Evolutionary conservation across 768 basidiomycete genomes (phyloP).

Genomic region (Lentinula guzmanii): DNA sequence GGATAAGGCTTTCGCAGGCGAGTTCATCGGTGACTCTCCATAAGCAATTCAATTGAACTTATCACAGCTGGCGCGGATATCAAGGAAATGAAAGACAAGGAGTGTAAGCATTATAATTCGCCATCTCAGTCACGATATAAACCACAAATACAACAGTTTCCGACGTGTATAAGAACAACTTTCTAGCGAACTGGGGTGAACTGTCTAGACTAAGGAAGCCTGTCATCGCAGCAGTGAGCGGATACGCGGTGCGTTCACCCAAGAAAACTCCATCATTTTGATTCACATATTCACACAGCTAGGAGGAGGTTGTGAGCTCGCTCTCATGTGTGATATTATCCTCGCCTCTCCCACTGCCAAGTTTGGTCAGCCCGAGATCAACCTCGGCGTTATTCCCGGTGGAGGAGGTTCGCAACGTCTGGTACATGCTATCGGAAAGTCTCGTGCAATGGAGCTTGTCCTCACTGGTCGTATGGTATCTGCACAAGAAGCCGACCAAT

Average conservation of each 20-base stretch:
- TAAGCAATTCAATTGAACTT: neutral
- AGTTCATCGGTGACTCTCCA: constrained; percentile 17
- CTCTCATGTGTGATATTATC: constrained; percentile 94
- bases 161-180: constrained; percentile 84
- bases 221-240: constrained; percentile 93
- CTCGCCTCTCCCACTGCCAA: constrained; percentile 84
- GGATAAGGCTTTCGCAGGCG: constrained; percentile 90
- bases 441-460: constrained; percentile 90
- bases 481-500: constrained; percentile 77
- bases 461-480: constrained; percentile 80
- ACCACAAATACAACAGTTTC: constrained; percentile 42
- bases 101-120: constrained; percentile 47
- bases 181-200: constrained; percentile 79
- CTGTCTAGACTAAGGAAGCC: constrained; percentile 79
- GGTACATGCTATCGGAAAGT: constrained; percentile 81
- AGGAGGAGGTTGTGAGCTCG: constrained; percentile 95
- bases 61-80: constrained; percentile 89
- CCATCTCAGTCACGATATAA: neutral
- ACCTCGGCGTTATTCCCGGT: constrained; percentile 90
- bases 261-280: neutral
- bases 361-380: constrained; percentile 97
- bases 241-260: constrained; percentile 68
- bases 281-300: constrained; percentile 44
- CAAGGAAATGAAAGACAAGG: constrained; percentile 98
- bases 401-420: constrained; percentile 93